These are phyloP conservation scores for Chalciporus chontae DNA, from an alignment of 768 basidiomycete genomes.

Conservation along the genomic window DNA sequence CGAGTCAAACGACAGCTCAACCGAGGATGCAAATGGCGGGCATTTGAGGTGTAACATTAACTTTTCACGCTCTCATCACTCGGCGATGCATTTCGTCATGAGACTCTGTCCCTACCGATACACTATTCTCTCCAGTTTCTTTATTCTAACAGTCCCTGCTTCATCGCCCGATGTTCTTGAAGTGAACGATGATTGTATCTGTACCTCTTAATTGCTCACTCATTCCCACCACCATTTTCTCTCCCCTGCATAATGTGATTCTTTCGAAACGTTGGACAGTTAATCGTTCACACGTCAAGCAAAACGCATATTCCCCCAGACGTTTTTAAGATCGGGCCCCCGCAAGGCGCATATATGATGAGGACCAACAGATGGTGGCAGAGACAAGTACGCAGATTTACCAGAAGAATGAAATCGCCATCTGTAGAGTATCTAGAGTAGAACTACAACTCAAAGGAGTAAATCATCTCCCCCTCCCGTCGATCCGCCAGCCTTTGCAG, in stretches of 20 bases:
- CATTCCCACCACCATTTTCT: slow-evolving; percentile 14
- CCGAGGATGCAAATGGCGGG: slow-evolving; percentile 35
- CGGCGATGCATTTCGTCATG: slow-evolving; percentile 8
- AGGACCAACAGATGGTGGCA: background rate
- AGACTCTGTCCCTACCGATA: slow-evolving; percentile 3
- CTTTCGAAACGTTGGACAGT: slow-evolving; percentile 17
- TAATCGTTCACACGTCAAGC: background rate
- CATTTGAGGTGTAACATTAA: slow-evolving; percentile 24
- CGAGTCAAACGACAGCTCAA: slow-evolving; percentile 25
- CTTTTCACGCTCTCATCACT: slow-evolving; percentile 9
- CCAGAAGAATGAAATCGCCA: background rate
- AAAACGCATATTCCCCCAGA: background rate
- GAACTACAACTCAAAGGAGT: slow-evolving; percentile 31
- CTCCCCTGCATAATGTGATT: slow-evolving; percentile 21
- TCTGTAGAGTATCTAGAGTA: background rate
- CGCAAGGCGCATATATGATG: background rate
- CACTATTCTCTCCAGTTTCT: slow-evolving; percentile 9
- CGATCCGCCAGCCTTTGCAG: slow-evolving; percentile 15
- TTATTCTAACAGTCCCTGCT: slow-evolving; percentile 21
- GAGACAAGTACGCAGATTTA: background rate
- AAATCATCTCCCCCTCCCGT: slow-evolving; percentile 40
- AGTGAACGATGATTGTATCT: slow-evolving; percentile 38
- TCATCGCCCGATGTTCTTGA: slow-evolving; percentile 26
- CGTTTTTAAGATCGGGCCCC: background rate
- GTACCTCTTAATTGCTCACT: slow-evolving; percentile 32